phyloP scores from a whole-genome alignment of 1,139 yeast genomes.

The Zygosaccharomyces sapae region DNA sequence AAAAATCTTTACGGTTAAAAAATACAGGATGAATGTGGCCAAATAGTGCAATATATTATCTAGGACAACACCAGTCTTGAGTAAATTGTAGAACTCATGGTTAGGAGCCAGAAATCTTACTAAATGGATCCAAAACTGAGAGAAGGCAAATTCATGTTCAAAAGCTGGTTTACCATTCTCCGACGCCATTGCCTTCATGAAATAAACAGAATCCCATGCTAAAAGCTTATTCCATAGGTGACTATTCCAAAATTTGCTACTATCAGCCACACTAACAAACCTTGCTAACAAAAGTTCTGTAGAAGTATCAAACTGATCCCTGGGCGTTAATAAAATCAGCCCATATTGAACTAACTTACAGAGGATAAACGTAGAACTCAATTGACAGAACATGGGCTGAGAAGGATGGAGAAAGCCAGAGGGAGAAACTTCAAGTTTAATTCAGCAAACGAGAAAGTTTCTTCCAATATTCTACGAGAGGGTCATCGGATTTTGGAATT shows the following conservation, averaged over 20 bases:
- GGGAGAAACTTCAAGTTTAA: not conserved
- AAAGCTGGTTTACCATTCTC: slow-evolving; percentile 46
- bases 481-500: not conserved
- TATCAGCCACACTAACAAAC: not conserved
- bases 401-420: not conserved
- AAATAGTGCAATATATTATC: slow-evolving; percentile 53
- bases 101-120: slow-evolving; percentile 34
- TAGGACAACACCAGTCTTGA: slow-evolving; percentile 44
- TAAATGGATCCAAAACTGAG: slow-evolving; percentile 68
- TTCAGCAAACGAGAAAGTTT: not conserved
- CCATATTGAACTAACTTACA: slow-evolving; percentile 38
- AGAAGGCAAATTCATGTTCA: slow-evolving; percentile 90
- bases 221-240: slow-evolving; percentile 48
- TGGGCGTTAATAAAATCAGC: slow-evolving; percentile 41
- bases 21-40: slow-evolving; percentile 50
- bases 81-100: slow-evolving; percentile 41
- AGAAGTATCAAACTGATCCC: slow-evolving; percentile 48
- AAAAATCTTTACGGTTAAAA: slow-evolving; percentile 43
- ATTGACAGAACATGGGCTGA: slow-evolving; percentile 2
- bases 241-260: slow-evolving; percentile 19
- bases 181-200: slow-evolving; percentile 48
- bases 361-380: slow-evolving; percentile 7
- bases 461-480: not conserved
- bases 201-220: slow-evolving; percentile 86
- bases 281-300: slow-evolving; percentile 36